Base-by-base conservation (phyloP, 2,329 filamentous ascomycete species). In the Alternaria metachromatica region DNA sequence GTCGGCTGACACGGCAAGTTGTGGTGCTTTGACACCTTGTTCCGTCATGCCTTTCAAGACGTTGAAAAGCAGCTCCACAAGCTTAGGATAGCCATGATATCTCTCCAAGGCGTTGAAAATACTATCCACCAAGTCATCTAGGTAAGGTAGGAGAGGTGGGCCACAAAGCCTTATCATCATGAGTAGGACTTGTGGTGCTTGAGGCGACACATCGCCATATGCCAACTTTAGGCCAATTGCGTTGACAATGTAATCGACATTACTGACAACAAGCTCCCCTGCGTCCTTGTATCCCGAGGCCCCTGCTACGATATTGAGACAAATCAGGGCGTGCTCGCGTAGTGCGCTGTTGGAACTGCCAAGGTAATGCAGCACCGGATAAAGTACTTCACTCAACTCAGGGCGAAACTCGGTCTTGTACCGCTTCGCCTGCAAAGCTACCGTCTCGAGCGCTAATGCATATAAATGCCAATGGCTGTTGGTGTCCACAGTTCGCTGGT, bases 221-320 rank as follows among this genome's bases (percentile, higher is more conserved):
- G 97, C 97, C 8, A 99, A 86, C 65, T 94, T 92, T 64, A 98
- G 81, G 0, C 92, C 93, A 15, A 99, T 89, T 0, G 96, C 93
- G 75, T 98, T 98, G 64, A 98, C 90, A 81, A 99, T 92, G 78
- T 99, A 99, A 79, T 99, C 96, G 15, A 93, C 94, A 65, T 99
- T 99, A 56, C 92, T 89, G 26, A 98, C 87, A 43, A 99, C 90
- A 68, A 99, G 83, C 15, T 92, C 89, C 25, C 91, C 90, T 5
- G 95, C 91, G 71, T 86, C 89, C 0, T 76, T 65, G 73, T 98
- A 99, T 2, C 87, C 88, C 72, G 93, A 97, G 0, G 90, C 86
- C 3, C 80, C 76, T 1, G 95, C 90, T n/a, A 97, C 84, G 18
- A 89, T 88, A 73, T 97, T 96, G 13, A 99, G 84, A 37, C 92